A percentile compares a stretch with the other conserved stretches of the same genome.
phyloP scores from a whole-genome alignment of 2,329 filamentous ascomycete genomes.

The Claviceps digitariae region DNA sequence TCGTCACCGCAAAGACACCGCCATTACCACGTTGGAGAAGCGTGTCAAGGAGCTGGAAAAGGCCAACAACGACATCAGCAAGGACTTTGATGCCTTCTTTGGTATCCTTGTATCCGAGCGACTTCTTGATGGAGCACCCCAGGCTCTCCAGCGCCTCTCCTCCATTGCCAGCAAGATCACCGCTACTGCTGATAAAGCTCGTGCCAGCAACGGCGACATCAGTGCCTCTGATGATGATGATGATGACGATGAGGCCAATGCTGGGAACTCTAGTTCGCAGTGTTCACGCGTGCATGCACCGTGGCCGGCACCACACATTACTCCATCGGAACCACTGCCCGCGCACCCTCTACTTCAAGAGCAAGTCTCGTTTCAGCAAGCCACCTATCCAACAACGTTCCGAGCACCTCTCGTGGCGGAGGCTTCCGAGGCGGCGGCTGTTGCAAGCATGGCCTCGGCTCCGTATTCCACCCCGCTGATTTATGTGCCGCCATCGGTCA shows the following conservation, averaged over 20 bases:
- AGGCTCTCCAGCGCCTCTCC: conserved; percentile 43
- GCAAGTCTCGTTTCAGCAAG: background rate
- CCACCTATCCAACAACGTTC: background rate
- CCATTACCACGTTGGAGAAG: conserved; percentile 59
- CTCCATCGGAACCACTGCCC: background rate
- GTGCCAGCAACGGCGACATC: conserved; percentile 17
- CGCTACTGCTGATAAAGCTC: conserved; percentile 32
- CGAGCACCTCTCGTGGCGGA: background rate
- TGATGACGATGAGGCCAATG: background rate
- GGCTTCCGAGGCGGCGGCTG: background rate
- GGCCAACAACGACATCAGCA: conserved; percentile 61
- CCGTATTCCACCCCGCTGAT: conserved; percentile 1
- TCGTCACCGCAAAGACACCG: conserved; percentile 69
- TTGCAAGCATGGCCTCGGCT: background rate
- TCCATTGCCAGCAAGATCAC: conserved; percentile 45
- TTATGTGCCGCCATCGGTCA: conserved; percentile 9
- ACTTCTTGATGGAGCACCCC: conserved; percentile 41
- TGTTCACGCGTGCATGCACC: background rate
- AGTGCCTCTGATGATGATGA: conserved; percentile 3
- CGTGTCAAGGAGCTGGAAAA: conserved; percentile 56
- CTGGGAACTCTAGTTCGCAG: background rate
- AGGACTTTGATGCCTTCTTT: conserved; percentile 53
- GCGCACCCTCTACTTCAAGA: background rate
- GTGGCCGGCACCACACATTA: background rate
- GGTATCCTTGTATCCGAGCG: conserved; percentile 45